Base-by-base conservation (phyloP, 495 filamentous ascomycete species). In the Aspergillus homomorphus region DNA sequence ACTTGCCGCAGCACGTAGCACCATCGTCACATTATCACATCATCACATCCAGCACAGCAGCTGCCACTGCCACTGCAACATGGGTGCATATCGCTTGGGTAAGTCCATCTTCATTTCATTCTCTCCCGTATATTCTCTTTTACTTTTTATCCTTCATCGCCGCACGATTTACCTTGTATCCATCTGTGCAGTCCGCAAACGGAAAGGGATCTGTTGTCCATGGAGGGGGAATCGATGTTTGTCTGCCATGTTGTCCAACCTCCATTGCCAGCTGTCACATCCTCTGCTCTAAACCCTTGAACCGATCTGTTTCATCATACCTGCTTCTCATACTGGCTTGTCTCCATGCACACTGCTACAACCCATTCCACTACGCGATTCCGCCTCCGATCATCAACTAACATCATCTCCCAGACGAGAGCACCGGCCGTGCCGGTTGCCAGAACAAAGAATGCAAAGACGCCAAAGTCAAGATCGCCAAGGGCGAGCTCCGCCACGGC, bases 401-500 rank as follows among this genome's bases (percentile, higher is more conserved):
- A 38, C 33, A 6, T 19, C 30, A 53, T 12, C 6, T 2, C 45
- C 48, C 63, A 93, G 89, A 92, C 61, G 42, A 84, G 30, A 55
- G 68, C 8, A 82, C 65, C 63, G 76, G 69, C 64, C 86, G 89
- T 42, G 88, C 90, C 56, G 82, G 76, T 57, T 94, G 90, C 73
- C 75, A 84, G 56, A 85, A 84, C 71, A 76, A 71, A 19, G 79
- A 82, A 58, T 93, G 89, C 78, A 89, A 89, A 66, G 73, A 84
- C 1, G 63, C 63, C 16, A 73, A 71, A 6, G 60, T 77, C 57
- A 93, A 94, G 68, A 90, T 96, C 64, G n/a, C 46, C 4, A 94
- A 94, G 72, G 89, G 84, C 49, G 82, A 87, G 53, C 67, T 96
- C 7, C 87, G 91, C 15, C 77, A 87, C 26, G 92, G 88, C 24